Conservation (phyloP, 2,329 filamentous ascomycete genomes). For the Lasiodiplodia sp. region DNA sequence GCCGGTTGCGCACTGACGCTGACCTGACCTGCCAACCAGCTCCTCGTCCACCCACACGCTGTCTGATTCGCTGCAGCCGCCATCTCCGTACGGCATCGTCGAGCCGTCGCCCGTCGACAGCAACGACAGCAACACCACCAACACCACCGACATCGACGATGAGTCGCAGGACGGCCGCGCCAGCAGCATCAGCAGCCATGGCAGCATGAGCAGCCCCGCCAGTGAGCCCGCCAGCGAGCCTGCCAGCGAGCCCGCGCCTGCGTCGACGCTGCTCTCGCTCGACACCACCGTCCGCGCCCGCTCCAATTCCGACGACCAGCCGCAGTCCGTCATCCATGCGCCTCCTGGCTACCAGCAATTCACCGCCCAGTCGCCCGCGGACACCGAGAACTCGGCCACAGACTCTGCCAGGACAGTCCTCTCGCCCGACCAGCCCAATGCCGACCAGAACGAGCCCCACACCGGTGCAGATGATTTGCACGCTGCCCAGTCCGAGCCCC, state of each 20-base stretch:
- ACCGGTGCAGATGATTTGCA: slow-evolving; percentile 4
- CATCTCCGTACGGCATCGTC: slow-evolving; percentile 67
- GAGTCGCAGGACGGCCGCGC: slow-evolving; percentile 68
- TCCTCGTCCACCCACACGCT: slow-evolving; percentile 29
- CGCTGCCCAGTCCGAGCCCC: slow-evolving; percentile 9
- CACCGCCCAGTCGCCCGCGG: slow-evolving; percentile 41
- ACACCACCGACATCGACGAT: slow-evolving; percentile 81
- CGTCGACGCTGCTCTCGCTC: slow-evolving; percentile 50
- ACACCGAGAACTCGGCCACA: slow-evolving; percentile 28
- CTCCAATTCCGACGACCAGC: slow-evolving; percentile 74
- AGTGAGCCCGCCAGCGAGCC: slow-evolving; percentile 39
- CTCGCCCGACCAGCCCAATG: slow-evolving; percentile 31
- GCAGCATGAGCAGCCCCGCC: slow-evolving; percentile 44
- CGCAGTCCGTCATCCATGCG: slow-evolving; percentile 89
- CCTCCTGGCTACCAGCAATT: slow-evolving; percentile 83
- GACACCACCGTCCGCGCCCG: slow-evolving; percentile 52
- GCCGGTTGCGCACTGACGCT: slow-evolving; percentile 24
- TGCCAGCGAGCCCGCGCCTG: slow-evolving; percentile 34
- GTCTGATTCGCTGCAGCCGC: slow-evolving; percentile 56
- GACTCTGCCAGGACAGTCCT: slow-evolving; percentile 46
- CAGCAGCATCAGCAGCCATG: slow-evolving; percentile 43
- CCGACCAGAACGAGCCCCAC: slow-evolving; percentile 4
- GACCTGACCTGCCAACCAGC: slow-evolving; percentile 15
- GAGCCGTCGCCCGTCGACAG: slow-evolving; percentile 87
- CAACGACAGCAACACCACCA: slow-evolving; percentile 81